Evolutionary conservation across 495 filamentous ascomycete species (phyloP), one percentile per base, ranked within the genome.

Genomic region (Xylaria curta): DNA sequence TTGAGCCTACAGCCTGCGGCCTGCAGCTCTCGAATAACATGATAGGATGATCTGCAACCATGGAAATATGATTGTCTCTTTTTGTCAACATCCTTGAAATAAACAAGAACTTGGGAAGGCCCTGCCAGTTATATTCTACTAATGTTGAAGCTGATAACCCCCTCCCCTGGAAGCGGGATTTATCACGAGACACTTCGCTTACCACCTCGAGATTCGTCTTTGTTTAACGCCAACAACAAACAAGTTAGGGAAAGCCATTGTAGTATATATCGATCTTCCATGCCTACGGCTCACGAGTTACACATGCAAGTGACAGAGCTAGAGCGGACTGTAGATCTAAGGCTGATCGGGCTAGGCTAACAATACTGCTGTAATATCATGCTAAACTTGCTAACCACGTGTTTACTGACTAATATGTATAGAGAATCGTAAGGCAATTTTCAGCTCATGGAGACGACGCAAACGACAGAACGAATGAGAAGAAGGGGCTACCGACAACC

Each of bases 21-120:
- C 7, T 6, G 21, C 26, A 26, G 24, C 24, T 24, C 28, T 33
- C 15, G 28, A 9, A 21, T 15, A 21, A 38, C 36, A 38, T 38
- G 0, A 8, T 38, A 38, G 33, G 24, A 60, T 38, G 33, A 60
- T 38, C 58, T 60, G 33, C 58, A 60, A 21, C 7, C 58, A 33
- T 17, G 19, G 17, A 21, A 21, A 60, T 17, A 53, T 17, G 31
- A 53, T 33, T 9, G 8, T 12, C 17, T 51, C 44, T 53, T 66
- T 66, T 66, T 51, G 44, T 66, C 63, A 53, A 66, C 63, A 66
- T 66, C 63, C 63, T 53, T 51, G 63, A 53, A 31, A 40, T 3
- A 12, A 60, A 36, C 8, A 12, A 60, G 58, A n/a, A n/a, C 31
- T 38, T 21, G 31, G 58, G 19, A 17, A 28, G 49, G 51, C 51